A percentile compares a stretch with the other conserved stretches of the same genome.
Conservation (phyloP, 306 rosid genomes). For the Cucurbita maxima region DNA sequence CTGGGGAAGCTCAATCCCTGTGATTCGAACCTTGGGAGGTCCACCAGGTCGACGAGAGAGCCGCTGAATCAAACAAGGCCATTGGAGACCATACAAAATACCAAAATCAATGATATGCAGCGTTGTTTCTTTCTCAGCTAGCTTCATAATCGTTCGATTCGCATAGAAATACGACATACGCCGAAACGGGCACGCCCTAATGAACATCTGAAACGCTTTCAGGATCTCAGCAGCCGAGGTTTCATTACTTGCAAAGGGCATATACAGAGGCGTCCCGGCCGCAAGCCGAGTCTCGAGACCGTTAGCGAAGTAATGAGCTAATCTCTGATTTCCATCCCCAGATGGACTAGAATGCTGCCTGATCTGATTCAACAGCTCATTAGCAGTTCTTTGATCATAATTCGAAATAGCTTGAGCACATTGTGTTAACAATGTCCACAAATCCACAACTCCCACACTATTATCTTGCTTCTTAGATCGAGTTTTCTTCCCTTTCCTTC, state of each 20-base stretch:
- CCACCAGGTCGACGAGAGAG: slow-evolving; percentile 21
- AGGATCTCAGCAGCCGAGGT: slow-evolving; percentile 22
- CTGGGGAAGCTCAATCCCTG: slow-evolving; percentile 32
- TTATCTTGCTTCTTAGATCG: slow-evolving; percentile 1
- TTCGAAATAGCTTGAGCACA: slow-evolving; percentile 26
- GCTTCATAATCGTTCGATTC: slow-evolving; percentile 15
- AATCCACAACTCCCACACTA: slow-evolving; percentile 16
- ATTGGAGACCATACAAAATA: slow-evolving; percentile 27
- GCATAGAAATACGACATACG: slow-evolving; percentile 14
- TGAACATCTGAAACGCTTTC: slow-evolving; percentile 11
- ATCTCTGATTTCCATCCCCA: slow-evolving; percentile 25
- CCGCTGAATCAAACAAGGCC: slow-evolving; percentile 31
- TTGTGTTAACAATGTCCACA: slow-evolving; percentile 21
- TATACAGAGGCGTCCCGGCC: slow-evolving; percentile 10
- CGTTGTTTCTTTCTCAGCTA: slow-evolving; percentile 6
- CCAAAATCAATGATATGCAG: slow-evolving; percentile 33
- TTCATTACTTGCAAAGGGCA: slow-evolving; percentile 7
- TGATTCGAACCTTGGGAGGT: slow-evolving; percentile 26
- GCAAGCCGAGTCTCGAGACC: slow-evolving; percentile 27
- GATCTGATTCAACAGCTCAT: slow-evolving; percentile 14
- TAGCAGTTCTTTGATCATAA: slow-evolving; percentile 14
- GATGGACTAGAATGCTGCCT: slow-evolving; percentile 16
- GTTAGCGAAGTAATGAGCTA: slow-evolving; percentile 29
- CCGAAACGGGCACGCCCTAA: slow-evolving; percentile 25
- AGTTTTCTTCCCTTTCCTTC: background rate